A percentile compares a stretch with the other conserved stretches of the same genome.
These are phyloP conservation scores for Haematococcus lacustris DNA, from an alignment of 139 green algal genomes.

Conservation along the genomic window DNA sequence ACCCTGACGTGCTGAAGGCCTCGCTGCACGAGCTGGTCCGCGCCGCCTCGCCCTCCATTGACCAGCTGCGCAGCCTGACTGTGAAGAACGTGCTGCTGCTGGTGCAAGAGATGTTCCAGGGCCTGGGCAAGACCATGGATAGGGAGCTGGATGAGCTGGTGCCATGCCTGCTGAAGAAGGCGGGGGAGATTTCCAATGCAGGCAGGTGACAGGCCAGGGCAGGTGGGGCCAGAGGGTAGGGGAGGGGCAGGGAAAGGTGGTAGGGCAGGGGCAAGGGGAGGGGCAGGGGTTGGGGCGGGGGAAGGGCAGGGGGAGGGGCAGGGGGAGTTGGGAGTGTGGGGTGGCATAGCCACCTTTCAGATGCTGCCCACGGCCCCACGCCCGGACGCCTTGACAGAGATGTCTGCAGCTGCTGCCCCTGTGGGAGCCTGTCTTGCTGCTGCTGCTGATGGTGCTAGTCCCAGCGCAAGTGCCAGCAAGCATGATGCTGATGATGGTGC, in stretches of 20 bases:
- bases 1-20: slow-evolving; percentile 31
- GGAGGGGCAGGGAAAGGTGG: no score
- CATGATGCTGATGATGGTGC: no score
- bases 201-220: no score
- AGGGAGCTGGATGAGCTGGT: slow-evolving; percentile 71
- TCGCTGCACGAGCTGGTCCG: slow-evolving; percentile 55
- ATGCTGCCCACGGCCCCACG: no score
- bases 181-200: slow-evolving; percentile 61
- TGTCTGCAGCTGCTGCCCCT: not conserved
- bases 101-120: slow-evolving; percentile 55
- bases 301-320: no score
- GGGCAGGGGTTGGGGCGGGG: no score
- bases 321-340: no score
- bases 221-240: no score
- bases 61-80: slow-evolving; percentile 61
- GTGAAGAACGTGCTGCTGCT: slow-evolving; percentile 56
- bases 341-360: no score
- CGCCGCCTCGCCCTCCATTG: slow-evolving; percentile 49
- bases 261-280: no score
- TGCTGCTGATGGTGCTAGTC: not conserved
- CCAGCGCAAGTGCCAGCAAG: no score
- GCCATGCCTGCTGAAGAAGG: slow-evolving; percentile 70
- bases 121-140: slow-evolving; percentile 47
- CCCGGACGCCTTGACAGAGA: not conserved
- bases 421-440: no score